These are phyloP conservation scores for Cercophora scortea DNA, from an alignment of 495 filamentous ascomycete species.

Conservation along the genomic window DNA sequence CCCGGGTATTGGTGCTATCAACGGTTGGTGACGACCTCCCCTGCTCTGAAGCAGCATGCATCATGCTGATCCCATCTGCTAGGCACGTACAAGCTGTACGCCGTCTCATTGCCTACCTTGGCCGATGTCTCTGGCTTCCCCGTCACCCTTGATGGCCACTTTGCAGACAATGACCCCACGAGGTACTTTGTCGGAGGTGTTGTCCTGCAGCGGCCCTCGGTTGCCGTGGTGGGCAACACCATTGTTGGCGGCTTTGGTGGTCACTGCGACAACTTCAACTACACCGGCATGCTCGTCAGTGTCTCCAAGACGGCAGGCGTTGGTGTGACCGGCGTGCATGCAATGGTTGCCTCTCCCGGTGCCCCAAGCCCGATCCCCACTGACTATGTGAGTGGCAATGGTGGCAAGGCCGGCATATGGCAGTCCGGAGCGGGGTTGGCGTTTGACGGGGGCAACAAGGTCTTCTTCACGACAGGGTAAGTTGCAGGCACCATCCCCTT, in stretches of 20 bases:
- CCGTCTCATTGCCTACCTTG: constrained; percentile 30
- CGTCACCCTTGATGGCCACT: constrained; percentile 28
- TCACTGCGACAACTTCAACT: constrained; percentile 42
- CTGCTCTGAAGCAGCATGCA: neutral
- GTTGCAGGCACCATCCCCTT: neutral
- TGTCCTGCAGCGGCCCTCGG: constrained; percentile 32
- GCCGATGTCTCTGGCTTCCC: constrained; percentile 31
- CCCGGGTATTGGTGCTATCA: constrained; percentile 1
- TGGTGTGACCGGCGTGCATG: constrained; percentile 22
- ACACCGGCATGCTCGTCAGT: constrained; percentile 33
- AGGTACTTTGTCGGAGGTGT: constrained; percentile 36
- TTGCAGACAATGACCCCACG: constrained; percentile 34
- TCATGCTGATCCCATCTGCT: neutral
- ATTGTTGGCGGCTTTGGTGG: constrained; percentile 39
- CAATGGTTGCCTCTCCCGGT: constrained; percentile 27
- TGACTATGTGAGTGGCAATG: constrained; percentile 3
- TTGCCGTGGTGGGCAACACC: constrained; percentile 32
- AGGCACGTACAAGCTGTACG: constrained; percentile 21
- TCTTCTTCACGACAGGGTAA: constrained; percentile 29
- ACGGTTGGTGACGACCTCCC: neutral
- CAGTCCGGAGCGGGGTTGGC: constrained; percentile 36
- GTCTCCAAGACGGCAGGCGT: constrained; percentile 36
- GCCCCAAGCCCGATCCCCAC: constrained; percentile 12
- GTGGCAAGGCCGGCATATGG: constrained; percentile 31
- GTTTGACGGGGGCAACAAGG: constrained; percentile 26